Base-by-base conservation (phyloP, 2,329 filamentous ascomycete genomes). In the Fulvia fulva region DNA sequence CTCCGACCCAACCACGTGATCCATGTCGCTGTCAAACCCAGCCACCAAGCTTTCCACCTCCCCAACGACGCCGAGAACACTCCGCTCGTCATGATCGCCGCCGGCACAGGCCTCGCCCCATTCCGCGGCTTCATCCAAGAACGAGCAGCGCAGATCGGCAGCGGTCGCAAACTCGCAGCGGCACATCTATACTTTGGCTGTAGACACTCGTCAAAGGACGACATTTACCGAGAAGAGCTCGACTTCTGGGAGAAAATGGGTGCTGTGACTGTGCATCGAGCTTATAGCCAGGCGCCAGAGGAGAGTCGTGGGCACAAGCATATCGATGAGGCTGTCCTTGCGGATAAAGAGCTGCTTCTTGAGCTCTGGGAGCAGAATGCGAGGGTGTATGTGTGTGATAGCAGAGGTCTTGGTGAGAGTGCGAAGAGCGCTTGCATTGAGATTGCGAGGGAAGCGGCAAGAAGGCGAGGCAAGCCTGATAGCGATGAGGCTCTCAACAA, bases 91-190 rank as follows among this genome's bases (percentile, higher is more conserved):
- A 75, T 77, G 62, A 66, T 68, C 43, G 58, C 59, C 21, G 68
- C 68, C 12, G 93, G 93, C 63, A 97, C 93, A 0, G 93, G 93
- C 70, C 87, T 97, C n/a, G 93, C 93, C 1, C 93, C 93, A 16
- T 97, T 97, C 89, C 90, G 93, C 63, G 93, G 93, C 60, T 97
- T 97, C 72, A 88, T 97, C 52, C 92, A 97, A 78, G 93, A 97
- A 79, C 92, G 93, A 57, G 72, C 72, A 23, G 72, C 71, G 9
- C 74, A 80, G 57, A 68, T 77, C 11, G 72, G 71, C 3, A 76
- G 76, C 0, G 84, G 84, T 1, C 76, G 81, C 12, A 64, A 66
- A 14, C 74, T 89, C 0, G 86, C 83, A 0, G 83, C 81, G 0
- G 84, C 85, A 0, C 64, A 88, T 21, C 76, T 89, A 1, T 87